phyloP scores from a whole-genome alignment of 371 early-diverging fungal species.

The Mortierella sp. region DNA sequence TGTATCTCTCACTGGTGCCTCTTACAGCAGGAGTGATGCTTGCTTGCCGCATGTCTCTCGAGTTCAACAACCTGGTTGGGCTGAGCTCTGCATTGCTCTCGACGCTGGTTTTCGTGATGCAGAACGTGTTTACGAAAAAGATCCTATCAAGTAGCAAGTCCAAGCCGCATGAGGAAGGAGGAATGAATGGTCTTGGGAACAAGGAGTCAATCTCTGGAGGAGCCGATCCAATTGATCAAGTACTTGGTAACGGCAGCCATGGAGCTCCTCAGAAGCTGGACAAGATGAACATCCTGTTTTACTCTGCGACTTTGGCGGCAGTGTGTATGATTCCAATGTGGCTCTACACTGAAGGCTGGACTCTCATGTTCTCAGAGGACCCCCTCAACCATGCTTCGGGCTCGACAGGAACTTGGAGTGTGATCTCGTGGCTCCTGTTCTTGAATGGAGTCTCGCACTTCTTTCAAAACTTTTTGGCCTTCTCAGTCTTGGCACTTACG shows the following conservation, averaged over 20 bases:
- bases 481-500: slow-evolving; percentile 81
- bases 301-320: slow-evolving; percentile 77
- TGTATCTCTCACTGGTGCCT: slow-evolving; percentile 82
- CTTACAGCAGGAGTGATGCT: slow-evolving; percentile 89
- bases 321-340: slow-evolving; percentile 84
- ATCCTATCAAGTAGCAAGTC: slow-evolving; percentile 66
- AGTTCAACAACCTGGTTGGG: slow-evolving; percentile 69
- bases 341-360: slow-evolving; percentile 78
- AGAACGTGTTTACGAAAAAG: slow-evolving; percentile 87
- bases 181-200: slow-evolving; percentile 41
- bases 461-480: slow-evolving; percentile 84
- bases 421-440: slow-evolving; percentile 57
- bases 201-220: slow-evolving; percentile 28
- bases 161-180: slow-evolving; percentile 32
- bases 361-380: slow-evolving; percentile 42
- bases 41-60: slow-evolving; percentile 65
- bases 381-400: slow-evolving; percentile 5
- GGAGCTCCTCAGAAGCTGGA: slow-evolving; percentile 65
- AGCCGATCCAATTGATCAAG: slow-evolving; percentile 36
- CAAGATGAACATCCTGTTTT: slow-evolving; percentile 87
- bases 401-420: slow-evolving; percentile 22
- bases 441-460: slow-evolving; percentile 86
- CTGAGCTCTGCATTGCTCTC: slow-evolving; percentile 79
- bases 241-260: slow-evolving; percentile 11
- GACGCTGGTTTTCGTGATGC: slow-evolving; percentile 83